Conservation (phyloP, 2,329 filamentous ascomycete genomes). For the Aspergillus floridensis region DNA sequence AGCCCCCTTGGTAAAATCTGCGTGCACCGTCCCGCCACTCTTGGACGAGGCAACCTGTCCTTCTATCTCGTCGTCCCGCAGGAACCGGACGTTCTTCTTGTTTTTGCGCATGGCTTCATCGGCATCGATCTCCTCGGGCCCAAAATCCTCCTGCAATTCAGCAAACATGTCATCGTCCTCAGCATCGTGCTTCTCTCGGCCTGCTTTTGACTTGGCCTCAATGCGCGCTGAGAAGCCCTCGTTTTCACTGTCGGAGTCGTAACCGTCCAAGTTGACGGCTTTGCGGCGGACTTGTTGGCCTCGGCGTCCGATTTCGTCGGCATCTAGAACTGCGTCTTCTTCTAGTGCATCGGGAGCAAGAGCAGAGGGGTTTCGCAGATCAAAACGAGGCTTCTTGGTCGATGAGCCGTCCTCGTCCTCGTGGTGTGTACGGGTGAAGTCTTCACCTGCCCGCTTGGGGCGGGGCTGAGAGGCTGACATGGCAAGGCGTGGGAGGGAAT, state of each 20-base stretch:
- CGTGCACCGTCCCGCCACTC: slow-evolving; percentile 65
- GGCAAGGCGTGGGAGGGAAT: background rate
- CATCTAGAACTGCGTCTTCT: slow-evolving; percentile 74
- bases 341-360: slow-evolving; percentile 78
- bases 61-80: slow-evolving; percentile 66
- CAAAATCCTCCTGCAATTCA: slow-evolving; percentile 60
- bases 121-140: slow-evolving; percentile 52
- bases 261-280: slow-evolving; percentile 93
- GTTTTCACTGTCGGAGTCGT: slow-evolving; percentile 89
- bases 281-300: slow-evolving; percentile 78
- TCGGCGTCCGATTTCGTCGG: slow-evolving; percentile 81
- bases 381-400: slow-evolving; percentile 83
- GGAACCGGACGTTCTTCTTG: slow-evolving; percentile 60
- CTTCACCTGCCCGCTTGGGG: slow-evolving; percentile 79
- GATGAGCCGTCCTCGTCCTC: slow-evolving; percentile 51
- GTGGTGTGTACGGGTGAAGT: slow-evolving; percentile 70
- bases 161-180: slow-evolving; percentile 78
- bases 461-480: slow-evolving; percentile 67
- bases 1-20: slow-evolving; percentile 53
- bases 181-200: slow-evolving; percentile 35
- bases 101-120: slow-evolving; percentile 56
- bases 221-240: slow-evolving; percentile 81
- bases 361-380: slow-evolving; percentile 89
- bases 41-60: slow-evolving; percentile 75
- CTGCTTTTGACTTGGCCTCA: slow-evolving; percentile 53